Percentiles rank a stretch among this genome's conserved stretches.
Conservation (phyloP, 2,329 filamentous ascomycete genomes). For the Aspergillus tubingensis region DNA sequence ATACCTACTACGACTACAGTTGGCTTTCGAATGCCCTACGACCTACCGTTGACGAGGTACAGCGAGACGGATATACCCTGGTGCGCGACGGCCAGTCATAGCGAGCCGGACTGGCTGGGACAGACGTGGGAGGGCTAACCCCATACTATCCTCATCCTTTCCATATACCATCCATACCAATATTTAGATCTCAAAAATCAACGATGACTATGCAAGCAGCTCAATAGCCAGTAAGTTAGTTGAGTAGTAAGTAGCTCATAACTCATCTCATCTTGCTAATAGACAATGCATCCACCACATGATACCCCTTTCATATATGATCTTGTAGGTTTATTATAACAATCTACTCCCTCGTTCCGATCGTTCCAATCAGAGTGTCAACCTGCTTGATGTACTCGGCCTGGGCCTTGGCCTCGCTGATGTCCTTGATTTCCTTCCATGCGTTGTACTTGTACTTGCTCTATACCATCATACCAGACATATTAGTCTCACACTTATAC, state of each 20-base stretch:
- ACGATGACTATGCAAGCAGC: too few relatives aligned
- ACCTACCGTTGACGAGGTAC: constrained; percentile 71
- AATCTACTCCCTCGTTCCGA: constrained; percentile 48
- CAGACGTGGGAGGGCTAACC: constrained; percentile 38
- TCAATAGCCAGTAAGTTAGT: background rate
- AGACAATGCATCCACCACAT: too few relatives aligned
- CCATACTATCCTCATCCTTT: background rate
- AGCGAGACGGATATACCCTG: constrained; percentile 67
- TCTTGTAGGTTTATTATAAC: too few relatives aligned
- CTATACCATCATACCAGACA: constrained; percentile 43
- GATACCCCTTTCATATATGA: too few relatives aligned
- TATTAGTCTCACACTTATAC: background rate
- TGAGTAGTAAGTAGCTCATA: background rate
- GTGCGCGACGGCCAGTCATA: constrained; percentile 66
- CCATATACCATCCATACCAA: background rate
- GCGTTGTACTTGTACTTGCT: constrained; percentile 77
- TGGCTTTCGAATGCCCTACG: constrained; percentile 80
- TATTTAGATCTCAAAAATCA: background rate
- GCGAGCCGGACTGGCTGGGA: constrained; percentile 60
- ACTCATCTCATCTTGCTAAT: background rate
- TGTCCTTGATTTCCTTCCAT: constrained; percentile 71
- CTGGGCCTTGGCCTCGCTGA: constrained; percentile 69
- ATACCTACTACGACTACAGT: constrained; percentile 48
- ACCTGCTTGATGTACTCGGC: constrained; percentile 73
- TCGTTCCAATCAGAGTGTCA: constrained; percentile 68